phyloP scores from a whole-genome alignment of 345 rosid species.

The Hibiscus syriacus region DNA sequence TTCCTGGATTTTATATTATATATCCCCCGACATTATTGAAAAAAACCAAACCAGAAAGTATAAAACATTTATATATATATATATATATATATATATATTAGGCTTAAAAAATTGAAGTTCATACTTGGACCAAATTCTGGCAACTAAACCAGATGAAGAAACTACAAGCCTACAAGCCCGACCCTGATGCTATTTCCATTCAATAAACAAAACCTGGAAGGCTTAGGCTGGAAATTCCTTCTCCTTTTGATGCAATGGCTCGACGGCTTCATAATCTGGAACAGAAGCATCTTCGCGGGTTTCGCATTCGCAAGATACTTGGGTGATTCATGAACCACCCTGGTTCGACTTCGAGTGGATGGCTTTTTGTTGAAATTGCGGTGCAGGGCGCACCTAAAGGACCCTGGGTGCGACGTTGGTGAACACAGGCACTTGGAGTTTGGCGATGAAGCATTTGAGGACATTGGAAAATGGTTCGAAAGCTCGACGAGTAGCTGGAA shows the following conservation, averaged over 20 bases:
- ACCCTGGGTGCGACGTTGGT: background rate
- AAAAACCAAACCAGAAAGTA: background rate
- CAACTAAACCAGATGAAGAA: too few species aligned
- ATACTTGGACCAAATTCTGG: too few species aligned
- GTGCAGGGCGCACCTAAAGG: background rate
- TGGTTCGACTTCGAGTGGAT: background rate
- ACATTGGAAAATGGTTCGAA: slow-evolving; percentile 11
- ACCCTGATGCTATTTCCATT: slow-evolving; percentile 13
- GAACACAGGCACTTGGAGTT: background rate
- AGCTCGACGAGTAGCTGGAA: background rate
- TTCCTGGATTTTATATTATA: background rate
- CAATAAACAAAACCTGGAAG: slow-evolving; percentile 28
- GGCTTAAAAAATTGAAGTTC: background rate
- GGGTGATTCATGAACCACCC: background rate
- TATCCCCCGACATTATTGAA: background rate
- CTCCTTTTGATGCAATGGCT: slow-evolving; percentile 20
- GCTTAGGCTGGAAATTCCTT: slow-evolving; percentile 29
- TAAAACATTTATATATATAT: background rate
- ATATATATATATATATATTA: background rate
- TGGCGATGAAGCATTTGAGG: slow-evolving; percentile 6
- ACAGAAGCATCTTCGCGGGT: slow-evolving; percentile 16
- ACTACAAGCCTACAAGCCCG: slow-evolving; percentile 8
- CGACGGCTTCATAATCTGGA: slow-evolving; percentile 22
- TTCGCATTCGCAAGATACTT: background rate
- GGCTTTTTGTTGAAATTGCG: background rate